Evolutionary conservation across 2,329 filamentous ascomycete species (phyloP).

Genomic region (Cercospora nicotianae): DNA sequence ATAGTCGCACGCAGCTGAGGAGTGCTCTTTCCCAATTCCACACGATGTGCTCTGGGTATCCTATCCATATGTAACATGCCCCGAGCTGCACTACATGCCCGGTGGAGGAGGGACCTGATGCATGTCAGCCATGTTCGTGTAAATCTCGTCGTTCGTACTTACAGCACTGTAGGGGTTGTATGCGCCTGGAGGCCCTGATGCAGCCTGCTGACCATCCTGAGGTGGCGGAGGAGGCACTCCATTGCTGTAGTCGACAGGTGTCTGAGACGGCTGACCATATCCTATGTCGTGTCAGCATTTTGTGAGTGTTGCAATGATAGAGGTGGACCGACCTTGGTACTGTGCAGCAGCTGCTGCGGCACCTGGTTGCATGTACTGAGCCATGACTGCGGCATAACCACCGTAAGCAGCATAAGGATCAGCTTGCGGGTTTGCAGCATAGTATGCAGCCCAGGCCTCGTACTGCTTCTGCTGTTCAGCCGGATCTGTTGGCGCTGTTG

Average conservation of each 20-base stretch:
- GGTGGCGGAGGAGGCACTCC: slow-evolving; percentile 6
- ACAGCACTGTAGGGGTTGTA: slow-evolving; percentile 12
- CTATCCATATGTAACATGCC: background rate
- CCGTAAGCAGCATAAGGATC: slow-evolving; percentile 92
- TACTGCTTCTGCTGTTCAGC: slow-evolving; percentile 29
- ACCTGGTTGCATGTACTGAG: slow-evolving; percentile 24
- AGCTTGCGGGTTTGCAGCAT: slow-evolving; percentile 76
- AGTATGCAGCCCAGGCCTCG: slow-evolving; percentile 74
- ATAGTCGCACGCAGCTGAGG: background rate
- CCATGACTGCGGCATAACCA: slow-evolving; percentile 55
- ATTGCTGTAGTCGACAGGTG: slow-evolving; percentile 11
- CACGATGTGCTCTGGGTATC: background rate
- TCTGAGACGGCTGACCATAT: slow-evolving; percentile 5
- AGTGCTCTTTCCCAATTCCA: background rate
- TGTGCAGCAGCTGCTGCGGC: background rate
- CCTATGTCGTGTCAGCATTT: background rate
- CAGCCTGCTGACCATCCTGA: slow-evolving; percentile 1
- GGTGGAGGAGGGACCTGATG: slow-evolving; percentile 11
- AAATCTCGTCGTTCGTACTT: background rate
- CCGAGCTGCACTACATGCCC: slow-evolving; percentile 4
- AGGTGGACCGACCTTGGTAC: slow-evolving; percentile 2
- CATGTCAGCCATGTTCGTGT: background rate
- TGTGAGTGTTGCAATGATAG: background rate
- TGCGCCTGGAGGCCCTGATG: slow-evolving; percentile 6
- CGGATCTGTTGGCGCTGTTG: slow-evolving; percentile 29